Conservation (phyloP, 495 filamentous ascomycete species). For the Talaromyces trachyspermus region DNA sequence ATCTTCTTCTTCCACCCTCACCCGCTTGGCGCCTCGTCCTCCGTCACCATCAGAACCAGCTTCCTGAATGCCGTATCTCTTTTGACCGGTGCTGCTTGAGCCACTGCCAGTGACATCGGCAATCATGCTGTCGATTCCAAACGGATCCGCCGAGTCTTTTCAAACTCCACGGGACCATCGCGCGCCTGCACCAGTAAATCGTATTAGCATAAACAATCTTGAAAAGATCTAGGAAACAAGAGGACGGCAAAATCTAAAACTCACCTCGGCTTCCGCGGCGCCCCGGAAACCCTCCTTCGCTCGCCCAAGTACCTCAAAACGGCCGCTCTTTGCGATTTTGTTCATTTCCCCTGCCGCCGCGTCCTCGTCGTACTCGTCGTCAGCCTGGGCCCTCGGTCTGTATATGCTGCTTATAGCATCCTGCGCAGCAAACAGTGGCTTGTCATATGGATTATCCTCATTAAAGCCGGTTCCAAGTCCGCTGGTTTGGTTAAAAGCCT, state of each 20-base stretch:
- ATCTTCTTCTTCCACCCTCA: constrained; percentile 71
- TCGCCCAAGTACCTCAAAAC: constrained; percentile 83
- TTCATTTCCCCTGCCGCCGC: constrained; percentile 76
- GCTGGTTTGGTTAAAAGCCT: constrained; percentile 90
- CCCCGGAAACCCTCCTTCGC: constrained; percentile 86
- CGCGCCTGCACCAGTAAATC: constrained; percentile 44
- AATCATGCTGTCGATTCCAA: constrained; percentile 90
- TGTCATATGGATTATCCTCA: constrained; percentile 96
- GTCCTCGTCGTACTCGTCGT: constrained; percentile 71
- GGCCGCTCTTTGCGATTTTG: constrained; percentile 71
- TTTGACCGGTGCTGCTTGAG: constrained; percentile 45
- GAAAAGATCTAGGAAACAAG: background rate
- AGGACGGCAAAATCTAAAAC: constrained; percentile 18
- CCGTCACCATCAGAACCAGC: constrained; percentile 35
- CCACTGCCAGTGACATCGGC: constrained; percentile 58
- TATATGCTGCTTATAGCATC: constrained; percentile 96
- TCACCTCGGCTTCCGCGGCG: constrained; percentile 75
- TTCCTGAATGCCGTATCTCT: constrained; percentile 82
- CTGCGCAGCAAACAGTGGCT: constrained; percentile 92
- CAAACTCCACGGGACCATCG: constrained; percentile 95
- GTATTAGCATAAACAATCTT: constrained; percentile 16
- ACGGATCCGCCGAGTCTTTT: constrained; percentile 87
- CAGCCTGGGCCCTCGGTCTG: constrained; percentile 60
- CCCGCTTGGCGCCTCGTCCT: constrained; percentile 62
- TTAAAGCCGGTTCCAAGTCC: constrained; percentile 91